Conservation (phyloP, 495 filamentous ascomycete species). For the Aspergillus haitiensis region DNA sequence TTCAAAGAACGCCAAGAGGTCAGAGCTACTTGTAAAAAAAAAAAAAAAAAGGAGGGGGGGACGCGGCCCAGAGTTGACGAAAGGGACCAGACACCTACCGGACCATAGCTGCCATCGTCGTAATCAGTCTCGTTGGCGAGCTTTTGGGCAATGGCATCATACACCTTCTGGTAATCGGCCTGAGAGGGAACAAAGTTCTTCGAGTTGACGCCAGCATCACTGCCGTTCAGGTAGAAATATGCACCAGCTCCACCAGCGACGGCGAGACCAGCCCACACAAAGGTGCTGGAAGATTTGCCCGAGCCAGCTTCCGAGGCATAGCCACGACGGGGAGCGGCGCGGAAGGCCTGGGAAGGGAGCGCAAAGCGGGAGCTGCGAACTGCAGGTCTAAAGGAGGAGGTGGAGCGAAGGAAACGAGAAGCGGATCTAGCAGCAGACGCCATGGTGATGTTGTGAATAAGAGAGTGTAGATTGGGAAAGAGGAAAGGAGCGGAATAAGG, state of each 20-base stretch:
- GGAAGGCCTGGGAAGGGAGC: conserved; percentile 62
- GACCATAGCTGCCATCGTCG: conserved; percentile 94
- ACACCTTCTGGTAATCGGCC: conserved; percentile 94
- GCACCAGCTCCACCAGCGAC: conserved; percentile 65
- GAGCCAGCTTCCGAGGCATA: conserved; percentile 69
- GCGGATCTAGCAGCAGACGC: conserved; percentile 55
- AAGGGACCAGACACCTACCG: conserved; percentile 48
- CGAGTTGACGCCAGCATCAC: conserved; percentile 38
- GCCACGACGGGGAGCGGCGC: conserved; percentile 65
- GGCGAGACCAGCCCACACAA: conserved; percentile 58
- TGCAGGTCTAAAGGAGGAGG: conserved; percentile 49
- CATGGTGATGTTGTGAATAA: conserved; percentile 51
- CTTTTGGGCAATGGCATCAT: conserved; percentile 76
- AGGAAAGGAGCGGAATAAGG: conserved; percentile 21
- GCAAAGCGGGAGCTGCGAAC: conserved; percentile 58
- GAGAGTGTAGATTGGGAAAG: conserved; percentile 23
- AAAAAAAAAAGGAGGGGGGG: background rate
- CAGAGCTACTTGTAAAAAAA: conserved; percentile 10
- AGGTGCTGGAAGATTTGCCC: conserved; percentile 50
- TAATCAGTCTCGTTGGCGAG: conserved; percentile 91
- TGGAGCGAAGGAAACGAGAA: conserved; percentile 53
- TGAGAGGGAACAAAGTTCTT: conserved; percentile 66
- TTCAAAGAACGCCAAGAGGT: conserved; percentile 8
- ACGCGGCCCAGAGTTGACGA: background rate
- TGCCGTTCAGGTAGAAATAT: conserved; percentile 67